These are phyloP conservation scores for Penicillium sp. DNA, from an alignment of 2,329 filamentous ascomycete species.

Conservation along the genomic window DNA sequence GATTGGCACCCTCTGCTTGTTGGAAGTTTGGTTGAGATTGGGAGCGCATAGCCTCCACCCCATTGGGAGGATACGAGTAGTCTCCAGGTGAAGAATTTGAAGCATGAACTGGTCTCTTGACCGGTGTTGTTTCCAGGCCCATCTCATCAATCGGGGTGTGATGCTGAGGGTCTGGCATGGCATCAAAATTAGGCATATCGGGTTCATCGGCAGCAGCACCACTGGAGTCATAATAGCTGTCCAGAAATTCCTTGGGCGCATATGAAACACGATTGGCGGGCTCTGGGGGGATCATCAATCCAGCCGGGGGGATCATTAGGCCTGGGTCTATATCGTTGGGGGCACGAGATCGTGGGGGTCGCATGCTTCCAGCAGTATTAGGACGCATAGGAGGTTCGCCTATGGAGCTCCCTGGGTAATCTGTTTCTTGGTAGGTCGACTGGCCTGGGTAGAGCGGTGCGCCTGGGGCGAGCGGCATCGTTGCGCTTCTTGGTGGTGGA, in stretches of 20 bases:
- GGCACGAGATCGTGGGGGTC: constrained; percentile 22
- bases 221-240: constrained; percentile 53
- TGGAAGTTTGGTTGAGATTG: constrained; percentile 50
- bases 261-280: constrained; percentile 22
- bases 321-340: constrained; percentile 25
- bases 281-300: constrained; percentile 22
- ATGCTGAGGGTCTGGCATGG: constrained; percentile 42
- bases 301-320: constrained; percentile 13
- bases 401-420: constrained; percentile 15
- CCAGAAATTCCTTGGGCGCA: constrained; percentile 44
- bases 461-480: constrained; percentile 31
- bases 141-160: constrained; percentile 34
- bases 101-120: constrained; percentile 24
- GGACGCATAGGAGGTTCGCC: constrained; percentile 25
- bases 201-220: constrained; percentile 42
- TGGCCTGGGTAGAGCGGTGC: constrained; percentile 34
- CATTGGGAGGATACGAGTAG: constrained; percentile 39
- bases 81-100: constrained; percentile 22
- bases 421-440: constrained; percentile 33
- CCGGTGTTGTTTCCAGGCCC: constrained; percentile 34
- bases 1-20: constrained; percentile 25
- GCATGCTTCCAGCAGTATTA: constrained; percentile 26
- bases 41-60: constrained; percentile 31
- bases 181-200: constrained; percentile 65
- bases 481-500: constrained; percentile 37